Base-by-base conservation (phyloP, 1,284 basidiomycete species). In the Irpex rosettiformis region DNA sequence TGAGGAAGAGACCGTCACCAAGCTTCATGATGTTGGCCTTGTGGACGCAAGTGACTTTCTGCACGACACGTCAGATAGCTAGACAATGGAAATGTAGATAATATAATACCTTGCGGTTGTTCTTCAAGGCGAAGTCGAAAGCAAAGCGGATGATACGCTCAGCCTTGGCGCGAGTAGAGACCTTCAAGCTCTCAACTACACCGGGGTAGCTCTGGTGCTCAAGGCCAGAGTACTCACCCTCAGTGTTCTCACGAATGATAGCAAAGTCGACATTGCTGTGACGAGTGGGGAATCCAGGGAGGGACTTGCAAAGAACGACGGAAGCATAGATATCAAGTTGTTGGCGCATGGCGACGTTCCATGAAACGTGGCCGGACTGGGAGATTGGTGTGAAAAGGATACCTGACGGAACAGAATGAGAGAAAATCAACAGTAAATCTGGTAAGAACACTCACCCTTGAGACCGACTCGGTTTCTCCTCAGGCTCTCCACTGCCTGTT, bases 1-100 rank as follows among this genome's bases (percentile, higher is more conserved):
- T 97, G 69, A 99, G 85, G 88, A 99, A 99, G 53, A 99, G 88
- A 78, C 97, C 97, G 72, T 99, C 97, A 74, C 96, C 96, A 68
- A 99, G 88, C 79, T 99, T 99, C 97, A 99, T 99, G 82, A 99
- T 99, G 83, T 99, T 99, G 71, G 97, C 97, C 80, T 99, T 99
- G 89, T 99, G 97, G 54, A 99, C 96, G 73, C 96, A 98, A 58
- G 97, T 99, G 67, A 99, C 97, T 90, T 96, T 98, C 93, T 96
- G 69, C 18, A 48, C 53, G 57, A 58, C 28, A 58, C 28, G 33
- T 52, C 11, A 21, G 24, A n/a, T 29, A 28, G 52, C 30, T 10
- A 43, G n/a, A 16, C 8, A 18, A 10, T 7, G 4, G 8, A 1
- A 16, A 10, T 24, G 47, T 28, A 16, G 40, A 18, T 16, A 8